A percentile compares a stretch with the other conserved stretches of the same genome.
Evolutionary conservation across 75 land plant genomes (phyloP).

Genomic region (Ceratopteris richardii): DNA sequence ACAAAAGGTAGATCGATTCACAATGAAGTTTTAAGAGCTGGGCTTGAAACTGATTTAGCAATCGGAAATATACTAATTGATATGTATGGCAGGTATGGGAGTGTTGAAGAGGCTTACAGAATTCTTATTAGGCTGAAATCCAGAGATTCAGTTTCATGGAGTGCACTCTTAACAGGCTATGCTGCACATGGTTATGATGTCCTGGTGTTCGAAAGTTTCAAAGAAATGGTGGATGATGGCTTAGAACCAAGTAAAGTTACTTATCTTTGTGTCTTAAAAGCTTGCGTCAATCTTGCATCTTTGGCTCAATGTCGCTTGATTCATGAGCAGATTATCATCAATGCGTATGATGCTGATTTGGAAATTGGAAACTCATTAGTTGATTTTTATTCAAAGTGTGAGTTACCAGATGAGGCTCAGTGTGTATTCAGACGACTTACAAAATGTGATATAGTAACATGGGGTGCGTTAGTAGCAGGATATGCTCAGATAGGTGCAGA

Average conservation of each 20-base stretch:
- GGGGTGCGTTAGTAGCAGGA: slow-evolving; percentile 18
- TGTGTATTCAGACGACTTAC: slow-evolving; percentile 11
- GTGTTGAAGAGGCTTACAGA: slow-evolving; percentile 1
- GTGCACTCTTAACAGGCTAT: not conserved
- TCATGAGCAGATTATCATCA: slow-evolving; percentile 12
- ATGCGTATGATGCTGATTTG: slow-evolving; percentile 9
- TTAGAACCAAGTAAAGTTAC: slow-evolving; percentile 21
- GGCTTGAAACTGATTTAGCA: not conserved
- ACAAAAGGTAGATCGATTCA: not conserved
- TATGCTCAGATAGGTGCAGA: slow-evolving; percentile 8
- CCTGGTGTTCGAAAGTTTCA: slow-evolving; percentile 8
- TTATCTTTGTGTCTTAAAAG: slow-evolving; percentile 22
- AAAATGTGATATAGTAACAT: slow-evolving; percentile 12
- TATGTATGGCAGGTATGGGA: not conserved
- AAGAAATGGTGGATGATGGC: slow-evolving; percentile 11
- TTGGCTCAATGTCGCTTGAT: slow-evolving; percentile 14
- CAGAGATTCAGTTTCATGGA: slow-evolving; percentile 1
- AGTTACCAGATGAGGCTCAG: slow-evolving; percentile 14
- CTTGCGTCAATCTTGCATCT: slow-evolving; percentile 14
- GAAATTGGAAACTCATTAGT: slow-evolving; percentile 16
- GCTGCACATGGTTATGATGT: slow-evolving; percentile 6
- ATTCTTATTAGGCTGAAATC: not conserved
- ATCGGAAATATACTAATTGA: slow-evolving; percentile 1
- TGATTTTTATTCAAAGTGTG: slow-evolving; percentile 25
- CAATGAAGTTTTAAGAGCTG: not conserved